These are phyloP conservation scores for Aureobasidium subglaciale DNA, from an alignment of 2,329 filamentous ascomycete species.

Conservation along the genomic window DNA sequence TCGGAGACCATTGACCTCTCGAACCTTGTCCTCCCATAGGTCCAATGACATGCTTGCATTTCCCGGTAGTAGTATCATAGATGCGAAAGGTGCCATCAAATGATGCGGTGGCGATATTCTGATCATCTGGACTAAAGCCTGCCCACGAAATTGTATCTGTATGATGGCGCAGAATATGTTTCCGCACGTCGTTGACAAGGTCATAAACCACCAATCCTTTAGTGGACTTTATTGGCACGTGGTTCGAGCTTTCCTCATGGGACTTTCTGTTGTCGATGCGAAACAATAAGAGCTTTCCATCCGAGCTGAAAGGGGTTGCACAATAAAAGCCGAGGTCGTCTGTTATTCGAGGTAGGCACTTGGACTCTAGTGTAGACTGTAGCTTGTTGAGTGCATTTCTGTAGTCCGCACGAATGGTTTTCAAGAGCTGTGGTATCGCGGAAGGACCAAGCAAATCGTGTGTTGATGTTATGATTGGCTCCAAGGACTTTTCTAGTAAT, in stretches of 20 bases:
- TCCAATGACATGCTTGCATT: constrained; percentile 15
- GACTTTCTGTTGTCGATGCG: too few relatives aligned
- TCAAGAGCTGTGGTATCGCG: neutral
- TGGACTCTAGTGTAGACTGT: neutral
- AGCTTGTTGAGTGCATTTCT: neutral
- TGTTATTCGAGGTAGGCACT: neutral
- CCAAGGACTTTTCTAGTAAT: neutral
- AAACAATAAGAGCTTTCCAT: neutral
- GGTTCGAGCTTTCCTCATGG: neutral
- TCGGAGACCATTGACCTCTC: constrained; percentile 17
- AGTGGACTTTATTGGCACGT: neutral
- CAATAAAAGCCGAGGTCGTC: neutral
- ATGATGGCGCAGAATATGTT: neutral
- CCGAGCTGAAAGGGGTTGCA: neutral
- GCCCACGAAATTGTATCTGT: neutral
- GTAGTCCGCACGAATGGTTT: neutral
- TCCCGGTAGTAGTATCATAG: constrained; percentile 16
- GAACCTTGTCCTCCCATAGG: constrained; percentile 17
- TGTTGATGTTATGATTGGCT: neutral
- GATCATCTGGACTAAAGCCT: neutral
- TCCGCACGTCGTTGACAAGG: neutral
- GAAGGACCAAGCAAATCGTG: neutral
- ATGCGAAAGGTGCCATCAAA: constrained; percentile 1
- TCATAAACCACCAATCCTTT: too few relatives aligned
- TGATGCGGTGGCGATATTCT: neutral